A percentile compares a stretch with the other conserved stretches of the same genome.
phyloP scores from a whole-genome alignment of 1,139 yeast species.

The Hanseniaspora uvarum region DNA sequence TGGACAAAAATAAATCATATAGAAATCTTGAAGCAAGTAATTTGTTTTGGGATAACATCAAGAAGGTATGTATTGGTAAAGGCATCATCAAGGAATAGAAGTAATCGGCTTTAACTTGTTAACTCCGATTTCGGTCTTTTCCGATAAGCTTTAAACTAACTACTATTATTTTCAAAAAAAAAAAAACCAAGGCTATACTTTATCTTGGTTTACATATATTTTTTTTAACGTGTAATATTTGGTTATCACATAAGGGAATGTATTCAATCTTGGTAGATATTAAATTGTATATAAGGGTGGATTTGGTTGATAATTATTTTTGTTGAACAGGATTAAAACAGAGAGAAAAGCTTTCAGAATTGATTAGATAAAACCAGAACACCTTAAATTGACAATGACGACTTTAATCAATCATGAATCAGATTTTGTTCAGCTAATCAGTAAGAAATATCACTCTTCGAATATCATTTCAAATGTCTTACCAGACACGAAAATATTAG shows the following conservation, averaged over 20 bases:
- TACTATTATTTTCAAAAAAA: background rate
- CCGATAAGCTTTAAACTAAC: background rate
- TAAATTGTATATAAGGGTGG: no score
- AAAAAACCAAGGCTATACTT: no score
- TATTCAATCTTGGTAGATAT: no score
- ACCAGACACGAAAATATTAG: constrained; percentile 56
- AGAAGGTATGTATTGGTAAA: constrained; percentile 44
- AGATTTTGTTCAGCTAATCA: constrained; percentile 20
- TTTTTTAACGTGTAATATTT: no score
- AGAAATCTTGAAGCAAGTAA: constrained; percentile 81
- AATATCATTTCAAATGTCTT: constrained; percentile 77
- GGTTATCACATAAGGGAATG: no score
- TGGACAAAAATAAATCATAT: constrained; percentile 78
- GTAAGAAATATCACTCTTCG: constrained; percentile 23
- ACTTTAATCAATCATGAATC: constrained; percentile 7
- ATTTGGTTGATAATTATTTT: no score
- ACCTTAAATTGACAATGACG: background rate
- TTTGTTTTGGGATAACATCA: constrained; percentile 70
- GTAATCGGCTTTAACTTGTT: background rate
- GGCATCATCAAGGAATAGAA: constrained; percentile 27
- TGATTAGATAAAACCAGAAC: no score
- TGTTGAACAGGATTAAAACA: no score
- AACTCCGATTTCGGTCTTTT: background rate
- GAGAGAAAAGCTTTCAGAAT: no score
- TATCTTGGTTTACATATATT: no score